Conservation (phyloP, 2,329 filamentous ascomycete species). For the Achaetomium macrosporum region DNA sequence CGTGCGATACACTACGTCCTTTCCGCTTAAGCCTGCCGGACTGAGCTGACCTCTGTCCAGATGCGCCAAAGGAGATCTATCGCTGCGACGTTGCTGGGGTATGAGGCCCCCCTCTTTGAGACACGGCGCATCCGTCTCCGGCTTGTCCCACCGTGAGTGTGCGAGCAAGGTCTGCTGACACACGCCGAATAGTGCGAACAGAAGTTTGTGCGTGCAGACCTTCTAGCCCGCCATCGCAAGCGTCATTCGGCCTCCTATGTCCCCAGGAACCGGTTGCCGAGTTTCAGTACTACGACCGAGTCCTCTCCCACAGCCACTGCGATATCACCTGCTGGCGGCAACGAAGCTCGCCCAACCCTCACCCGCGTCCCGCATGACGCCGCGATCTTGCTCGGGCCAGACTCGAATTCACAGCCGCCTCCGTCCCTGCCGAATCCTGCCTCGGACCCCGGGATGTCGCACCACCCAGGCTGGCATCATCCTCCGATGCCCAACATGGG, state of each 20-base stretch:
- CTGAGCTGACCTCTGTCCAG: slow-evolving; percentile 35
- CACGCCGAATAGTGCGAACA: slow-evolving; percentile 51
- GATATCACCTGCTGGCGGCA: slow-evolving; percentile 17
- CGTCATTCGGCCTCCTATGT: slow-evolving; percentile 54
- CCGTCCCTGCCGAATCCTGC: slow-evolving; percentile 23
- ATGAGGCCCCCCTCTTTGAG: slow-evolving; percentile 2
- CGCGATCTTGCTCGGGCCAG: slow-evolving; percentile 40
- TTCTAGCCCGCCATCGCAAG: slow-evolving; percentile 63
- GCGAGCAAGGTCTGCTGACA: slow-evolving; percentile 9
- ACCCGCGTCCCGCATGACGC: slow-evolving; percentile 40
- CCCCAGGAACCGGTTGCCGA: slow-evolving; percentile 45
- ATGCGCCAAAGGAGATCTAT: slow-evolving; percentile 75
- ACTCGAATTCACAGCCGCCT: slow-evolving; percentile 31
- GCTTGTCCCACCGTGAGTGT: not conserved
- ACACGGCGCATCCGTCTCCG: not conserved
- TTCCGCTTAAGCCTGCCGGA: not conserved
- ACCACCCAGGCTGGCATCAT: slow-evolving; percentile 28
- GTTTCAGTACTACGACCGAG: slow-evolving; percentile 37
- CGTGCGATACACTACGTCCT: slow-evolving; percentile 48
- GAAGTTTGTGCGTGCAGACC: slow-evolving; percentile 71
- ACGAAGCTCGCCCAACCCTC: slow-evolving; percentile 27
- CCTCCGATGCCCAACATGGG: slow-evolving; percentile 33
- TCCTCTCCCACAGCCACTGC: slow-evolving; percentile 18
- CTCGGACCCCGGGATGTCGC: slow-evolving; percentile 21
- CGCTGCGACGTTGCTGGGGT: slow-evolving; percentile 63